Base-by-base conservation (phyloP, 2,329 filamentous ascomycete species). In the Beauveria caledonica region DNA sequence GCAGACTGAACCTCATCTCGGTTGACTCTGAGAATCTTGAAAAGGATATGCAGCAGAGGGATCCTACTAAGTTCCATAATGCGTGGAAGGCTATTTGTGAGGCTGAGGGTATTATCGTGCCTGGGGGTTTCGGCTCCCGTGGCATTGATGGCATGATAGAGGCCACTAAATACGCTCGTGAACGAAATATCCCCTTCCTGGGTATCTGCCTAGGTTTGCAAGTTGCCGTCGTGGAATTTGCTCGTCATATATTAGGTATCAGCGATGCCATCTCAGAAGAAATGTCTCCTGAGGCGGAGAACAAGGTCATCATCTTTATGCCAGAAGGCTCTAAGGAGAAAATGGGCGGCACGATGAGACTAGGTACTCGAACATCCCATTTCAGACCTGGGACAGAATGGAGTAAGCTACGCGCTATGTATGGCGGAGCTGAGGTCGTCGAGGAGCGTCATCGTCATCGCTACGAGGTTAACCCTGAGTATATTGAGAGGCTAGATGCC, bases 201-300 rank as follows among this genome's bases (percentile, higher is more conserved):
- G 94, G 94, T 62, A 88, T 97, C 64, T 97, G 93, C 71, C 79
- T 97, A 23, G 92, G 92, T 61, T 91, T 96, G 86, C 94, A 97
- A 73, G 83, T 96, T 51, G 92, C 93, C 21, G 91, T 96, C 51
- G 88, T 97, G 66, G 92, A 97, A 73, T 90, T 86, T 67, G 91
- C 92, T 1, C 86, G 92, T 46, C 86, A 90, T 65, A 78, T 93
- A 1, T 89, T 86, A 74, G 83, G 83, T 29, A 80, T 92, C 63
- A 67, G 76, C 39, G 70, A 76, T 10, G 83, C 82, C 29, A 79
- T 76, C 4, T 82, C 79, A 9, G 83, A 85, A 65, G 84, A 86
- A 68, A 77, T 86, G 36, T 66, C 77, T 50, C 71, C 79, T 25
- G 69, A 77, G 3, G 82, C 86, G n/a, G 77, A 85, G 52, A 79